Evolutionary conservation across 2,329 filamentous ascomycete species (phyloP).

Genomic region (Phyllosticta paracitricarpa): DNA sequence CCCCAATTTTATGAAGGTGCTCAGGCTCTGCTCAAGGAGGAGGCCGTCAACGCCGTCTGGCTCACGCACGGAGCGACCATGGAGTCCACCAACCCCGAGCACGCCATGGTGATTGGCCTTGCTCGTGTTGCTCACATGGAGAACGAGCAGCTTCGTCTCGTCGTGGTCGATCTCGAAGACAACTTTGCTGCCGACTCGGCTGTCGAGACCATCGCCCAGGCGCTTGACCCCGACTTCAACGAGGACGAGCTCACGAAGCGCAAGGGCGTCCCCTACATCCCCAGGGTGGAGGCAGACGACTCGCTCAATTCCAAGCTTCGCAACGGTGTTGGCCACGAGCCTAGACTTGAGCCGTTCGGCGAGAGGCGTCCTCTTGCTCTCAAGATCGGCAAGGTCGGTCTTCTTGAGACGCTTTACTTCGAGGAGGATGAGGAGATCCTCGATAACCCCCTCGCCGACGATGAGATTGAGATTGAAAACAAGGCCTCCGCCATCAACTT

Average conservation of each 20-base stretch:
- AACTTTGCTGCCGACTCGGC: neutral
- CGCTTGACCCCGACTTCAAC: too few species aligned
- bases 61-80: neutral
- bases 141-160: neutral
- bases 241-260: constrained; percentile 1
- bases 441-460: constrained; percentile 2
- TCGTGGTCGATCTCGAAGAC: neutral
- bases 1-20: neutral
- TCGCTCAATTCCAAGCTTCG: neutral
- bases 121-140: neutral
- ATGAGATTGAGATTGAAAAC: constrained; percentile 20
- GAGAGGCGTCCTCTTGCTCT: neutral
- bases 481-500: constrained; percentile 5
- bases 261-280: neutral
- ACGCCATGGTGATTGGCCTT: neutral
- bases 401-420: neutral
- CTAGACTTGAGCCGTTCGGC: neutral
- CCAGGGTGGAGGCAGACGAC: neutral
- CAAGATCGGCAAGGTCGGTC: neutral
- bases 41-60: neutral
- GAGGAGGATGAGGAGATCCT: neutral
- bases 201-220: neutral
- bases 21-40: neutral
- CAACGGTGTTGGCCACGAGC: neutral
- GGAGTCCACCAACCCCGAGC: neutral